phyloP scores from a whole-genome alignment of 148 eudicot species.

The Silene conica region DNA sequence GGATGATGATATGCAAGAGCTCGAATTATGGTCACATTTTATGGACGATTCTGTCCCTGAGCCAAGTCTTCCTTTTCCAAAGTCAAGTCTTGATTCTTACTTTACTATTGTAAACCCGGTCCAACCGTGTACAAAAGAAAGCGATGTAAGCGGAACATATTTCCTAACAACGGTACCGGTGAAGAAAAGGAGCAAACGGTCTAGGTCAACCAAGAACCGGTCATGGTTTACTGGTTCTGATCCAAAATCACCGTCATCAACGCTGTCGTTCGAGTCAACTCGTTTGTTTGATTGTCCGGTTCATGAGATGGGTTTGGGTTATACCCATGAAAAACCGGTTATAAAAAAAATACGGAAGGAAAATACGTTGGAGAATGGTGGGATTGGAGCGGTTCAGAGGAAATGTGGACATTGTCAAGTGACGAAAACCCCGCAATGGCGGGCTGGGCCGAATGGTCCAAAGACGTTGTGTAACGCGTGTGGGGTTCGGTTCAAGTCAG shows the following conservation, averaged over 20 bases:
- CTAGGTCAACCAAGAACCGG: constrained; percentile 28
- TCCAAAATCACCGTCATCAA: constrained; percentile 38
- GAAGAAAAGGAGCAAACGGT: constrained; percentile 59
- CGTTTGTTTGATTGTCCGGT: constrained; percentile 21
- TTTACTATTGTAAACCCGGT: constrained; percentile 21
- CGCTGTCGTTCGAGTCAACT: constrained; percentile 31
- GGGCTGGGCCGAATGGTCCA: constrained; percentile 79
- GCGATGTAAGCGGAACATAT: constrained; percentile 16
- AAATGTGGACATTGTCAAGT: constrained; percentile 69
- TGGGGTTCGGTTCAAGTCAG: constrained; percentile 84
- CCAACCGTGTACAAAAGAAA: constrained; percentile 33
- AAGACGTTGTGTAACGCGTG: constrained; percentile 87
- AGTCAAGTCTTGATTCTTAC: constrained; percentile 33
- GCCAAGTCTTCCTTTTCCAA: constrained; percentile 36
- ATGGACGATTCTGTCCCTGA: constrained; percentile 83
- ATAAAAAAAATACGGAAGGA: constrained; percentile 50
- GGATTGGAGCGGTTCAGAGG: constrained; percentile 33
- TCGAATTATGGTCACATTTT: constrained; percentile 81
- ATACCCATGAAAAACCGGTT: constrained; percentile 31
- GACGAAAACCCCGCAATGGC: constrained; percentile 91
- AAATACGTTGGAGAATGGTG: constrained; percentile 11
- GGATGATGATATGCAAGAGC: constrained; percentile 72
- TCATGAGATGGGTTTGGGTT: constrained; percentile 17
- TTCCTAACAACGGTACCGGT: constrained; percentile 48
- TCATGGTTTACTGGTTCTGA: constrained; percentile 35